Base-by-base conservation (phyloP, 2,329 filamentous ascomycete genomes). In the Ceratocystiopsis sp. region DNA sequence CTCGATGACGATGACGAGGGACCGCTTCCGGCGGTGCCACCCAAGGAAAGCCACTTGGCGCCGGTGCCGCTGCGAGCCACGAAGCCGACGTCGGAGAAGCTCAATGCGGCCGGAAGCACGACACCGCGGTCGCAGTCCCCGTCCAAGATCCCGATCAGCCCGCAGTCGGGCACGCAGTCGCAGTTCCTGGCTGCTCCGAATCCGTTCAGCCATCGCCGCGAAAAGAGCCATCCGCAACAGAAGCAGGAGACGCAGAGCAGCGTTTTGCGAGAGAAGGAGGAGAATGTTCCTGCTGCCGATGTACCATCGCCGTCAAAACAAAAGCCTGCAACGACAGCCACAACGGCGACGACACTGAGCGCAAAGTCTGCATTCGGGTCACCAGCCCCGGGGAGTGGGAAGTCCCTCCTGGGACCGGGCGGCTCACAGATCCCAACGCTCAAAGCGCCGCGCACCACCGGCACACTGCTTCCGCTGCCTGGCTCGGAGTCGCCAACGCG, bases 81-180 rank as follows among this genome's bases (percentile, higher is more conserved):
- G 56, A 66, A 69, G 51, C 62, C 69, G 49, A 73, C 68, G 2
- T 68, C 69, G 2, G 69, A 73, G 45, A 74, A 69, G 54, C 66
- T 67, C 63, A 79, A 64, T 53, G 74, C 67, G n/a, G 33, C 13
- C 33, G 33, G 33, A 13, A 34, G 2, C 13, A 15, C 13, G 10
- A 62, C 59, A 21, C 65, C 68, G 14, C 63, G 64, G 37, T 49
- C 61, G 8, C 55, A 61, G 37, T 55, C 62, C 15, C 62, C 67
- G 14, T 69, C 69, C 37, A 69, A 65, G 52, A 71, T 73, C 46
- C 69, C 71, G 7, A 55, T 69, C 38, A 73, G 67, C 49, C 70
- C 70, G 6, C 57, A 57, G 33, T 55, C 61, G 4, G 59, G 60
- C 37, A 57, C 55, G 38, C 46, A 42, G 18, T 38, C 42, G 8